phyloP scores from a whole-genome alignment of 352 stramenopile species.

The Phytophthora fragariaefolia region DNA sequence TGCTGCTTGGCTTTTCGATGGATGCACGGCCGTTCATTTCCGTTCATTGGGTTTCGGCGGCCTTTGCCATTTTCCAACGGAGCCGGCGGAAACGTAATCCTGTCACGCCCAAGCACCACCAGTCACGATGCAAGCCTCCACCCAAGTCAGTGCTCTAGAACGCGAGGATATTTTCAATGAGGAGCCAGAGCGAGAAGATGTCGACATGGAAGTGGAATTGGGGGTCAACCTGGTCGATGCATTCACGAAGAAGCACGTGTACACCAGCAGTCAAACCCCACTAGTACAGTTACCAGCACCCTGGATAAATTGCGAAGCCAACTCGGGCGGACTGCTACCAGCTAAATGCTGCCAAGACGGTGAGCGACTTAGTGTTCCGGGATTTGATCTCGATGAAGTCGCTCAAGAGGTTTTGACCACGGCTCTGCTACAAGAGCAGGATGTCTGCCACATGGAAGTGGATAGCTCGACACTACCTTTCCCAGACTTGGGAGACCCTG shows the following conservation, averaged over 20 bases:
- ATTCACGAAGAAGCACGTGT: conserved; percentile 22
- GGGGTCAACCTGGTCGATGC: conserved; percentile 28
- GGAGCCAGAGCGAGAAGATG: conserved; percentile 16
- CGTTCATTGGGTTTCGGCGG: background rate
- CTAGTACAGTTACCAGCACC: background rate
- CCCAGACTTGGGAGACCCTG: background rate
- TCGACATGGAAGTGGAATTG: conserved; percentile 29
- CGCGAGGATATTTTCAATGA: conserved; percentile 8
- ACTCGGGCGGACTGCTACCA: conserved; percentile 7
- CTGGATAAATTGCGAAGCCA: background rate
- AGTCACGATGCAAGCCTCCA: conserved; percentile 12
- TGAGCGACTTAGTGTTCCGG: background rate
- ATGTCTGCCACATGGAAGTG: background rate
- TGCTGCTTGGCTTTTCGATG: conserved; percentile 15
- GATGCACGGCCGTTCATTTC: conserved; percentile 20
- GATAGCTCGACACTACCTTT: conserved; percentile 1
- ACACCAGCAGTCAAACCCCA: background rate
- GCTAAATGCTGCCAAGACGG: background rate
- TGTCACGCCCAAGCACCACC: background rate
- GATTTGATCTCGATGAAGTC: conserved; percentile 24
- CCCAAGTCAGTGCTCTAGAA: background rate
- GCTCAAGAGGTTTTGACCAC: conserved; percentile 17
- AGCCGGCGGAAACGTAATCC: background rate
- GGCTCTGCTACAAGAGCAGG: conserved; percentile 20
- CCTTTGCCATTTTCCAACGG: conserved; percentile 6